Base-by-base conservation (phyloP, 306 rosid species). In the Lagenaria siceraria region DNA sequence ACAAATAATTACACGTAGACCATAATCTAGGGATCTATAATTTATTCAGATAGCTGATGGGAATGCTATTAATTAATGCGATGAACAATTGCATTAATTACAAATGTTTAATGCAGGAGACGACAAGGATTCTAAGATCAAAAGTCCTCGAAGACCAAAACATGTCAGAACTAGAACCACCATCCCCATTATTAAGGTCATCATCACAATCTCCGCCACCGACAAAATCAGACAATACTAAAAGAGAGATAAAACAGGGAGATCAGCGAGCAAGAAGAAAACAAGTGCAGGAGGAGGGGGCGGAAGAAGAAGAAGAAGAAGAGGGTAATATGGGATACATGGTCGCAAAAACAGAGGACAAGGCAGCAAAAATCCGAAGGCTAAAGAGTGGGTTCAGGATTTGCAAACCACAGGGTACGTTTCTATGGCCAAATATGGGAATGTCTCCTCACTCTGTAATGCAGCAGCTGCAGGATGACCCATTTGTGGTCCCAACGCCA, bases 381-480 rank as follows among this genome's bases (percentile, higher is more conserved):
- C 82, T 92, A 75, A 88, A 79, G 89, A 95, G 97, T 84, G 96
- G 97, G 19, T 92, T 95, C 88, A 83, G 84, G 74, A 88, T 95
- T 68, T 90, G 91, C 88, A 88, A 82, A 83, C 92, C 97, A 76
- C 88, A 83, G 29, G 97, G 96, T 54, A 79, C 83, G 40, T 88
- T 88, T 76, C 61, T 85, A n/a, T 95, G 97, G 96, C 97, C 97
- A 79, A 80, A 79, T 78, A 82, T 78, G 84, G 72, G 43, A 18
- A 2, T 81, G 76, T 82, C 88, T 17, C 82, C 90, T 24, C 82
- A 77, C 38, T 69, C 62, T 80, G 56, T 72, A 80, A 40, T 40
- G 46, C 77, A 74, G 66, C 85, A 81, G 74, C 27, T 55, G 29
- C 77, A 79, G 33, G 87, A 53, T 19, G 24, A 84, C 51, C 81